phyloP scores from a whole-genome alignment of 1,284 basidiomycete genomes.

The Cutaneotrichosporon arboriforme region DNA sequence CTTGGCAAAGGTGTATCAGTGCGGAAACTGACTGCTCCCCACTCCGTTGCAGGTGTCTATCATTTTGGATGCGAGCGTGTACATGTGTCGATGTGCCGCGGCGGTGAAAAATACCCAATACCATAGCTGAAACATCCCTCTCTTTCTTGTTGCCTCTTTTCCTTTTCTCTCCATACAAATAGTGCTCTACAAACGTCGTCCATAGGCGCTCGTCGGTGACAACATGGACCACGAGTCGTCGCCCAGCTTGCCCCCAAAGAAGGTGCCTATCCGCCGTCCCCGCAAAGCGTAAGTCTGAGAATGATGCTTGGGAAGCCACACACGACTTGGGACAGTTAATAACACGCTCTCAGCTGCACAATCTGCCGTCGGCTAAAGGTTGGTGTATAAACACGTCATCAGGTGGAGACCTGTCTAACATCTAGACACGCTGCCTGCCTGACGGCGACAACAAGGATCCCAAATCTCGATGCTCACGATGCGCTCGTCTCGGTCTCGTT shows the following conservation, averaged over 20 bases:
- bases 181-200: too few relatives aligned
- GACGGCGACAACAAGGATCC: conserved; percentile 16
- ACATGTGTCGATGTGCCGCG: neutral
- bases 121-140: neutral
- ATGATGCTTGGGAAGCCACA: neutral
- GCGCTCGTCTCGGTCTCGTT: conserved; percentile 10
- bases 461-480: conserved; percentile 13
- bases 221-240: too few relatives aligned
- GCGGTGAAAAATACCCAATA: neutral
- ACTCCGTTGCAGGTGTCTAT: too few relatives aligned
- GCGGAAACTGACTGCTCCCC: too few relatives aligned
- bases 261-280: conserved; percentile 12
- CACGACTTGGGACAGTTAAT: neutral
- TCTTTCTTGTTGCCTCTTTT: neutral
- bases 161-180: neutral
- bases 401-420: neutral
- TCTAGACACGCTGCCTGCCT: conserved; percentile 14
- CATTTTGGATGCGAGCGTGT: neutral
- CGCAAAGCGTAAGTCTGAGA: conserved; percentile 19
- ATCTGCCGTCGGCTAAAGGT: conserved; percentile 15
- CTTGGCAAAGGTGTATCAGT: too few relatives aligned
- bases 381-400: neutral
- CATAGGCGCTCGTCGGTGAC: neutral
- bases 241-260: conserved; percentile 3
- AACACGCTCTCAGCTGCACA: conserved; percentile 4